Conservation (phyloP, 2,329 filamentous ascomycete genomes). For the Colletotrichum incanum region DNA sequence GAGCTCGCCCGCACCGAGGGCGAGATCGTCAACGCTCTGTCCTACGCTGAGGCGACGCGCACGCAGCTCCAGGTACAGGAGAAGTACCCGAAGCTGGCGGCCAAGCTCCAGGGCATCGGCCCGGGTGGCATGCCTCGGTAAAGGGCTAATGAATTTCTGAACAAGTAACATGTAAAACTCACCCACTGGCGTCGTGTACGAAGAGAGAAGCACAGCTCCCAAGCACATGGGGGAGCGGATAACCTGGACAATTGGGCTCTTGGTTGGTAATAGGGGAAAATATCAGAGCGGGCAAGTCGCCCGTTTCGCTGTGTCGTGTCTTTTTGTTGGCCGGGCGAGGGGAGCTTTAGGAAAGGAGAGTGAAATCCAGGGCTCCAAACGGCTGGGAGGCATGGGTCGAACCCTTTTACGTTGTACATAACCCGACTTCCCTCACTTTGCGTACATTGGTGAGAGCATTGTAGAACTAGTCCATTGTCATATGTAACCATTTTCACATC, state of each 20-base stretch:
- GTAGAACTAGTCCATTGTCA: constrained; percentile 41
- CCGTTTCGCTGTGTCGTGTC: constrained; percentile 27
- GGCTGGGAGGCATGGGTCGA: constrained; percentile 32
- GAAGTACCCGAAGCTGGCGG: constrained; percentile 86
- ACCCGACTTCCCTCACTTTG: constrained; percentile 41
- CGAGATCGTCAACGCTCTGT: constrained; percentile 96
- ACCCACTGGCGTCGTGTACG: constrained; percentile 35
- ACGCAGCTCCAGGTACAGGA: constrained; percentile 95
- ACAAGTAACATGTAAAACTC: constrained; percentile 23
- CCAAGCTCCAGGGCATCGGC: constrained; percentile 75
- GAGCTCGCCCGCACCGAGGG: constrained; percentile 95
- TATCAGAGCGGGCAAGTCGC: constrained; percentile 32
- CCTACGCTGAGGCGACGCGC: constrained; percentile 95
- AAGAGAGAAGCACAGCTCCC: constrained; percentile 35
- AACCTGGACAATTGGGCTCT: constrained; percentile 19
- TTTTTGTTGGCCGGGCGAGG: constrained; percentile 30
- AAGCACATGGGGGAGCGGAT: constrained; percentile 20
- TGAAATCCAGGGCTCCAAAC: constrained; percentile 29
- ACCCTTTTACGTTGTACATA: constrained; percentile 40
- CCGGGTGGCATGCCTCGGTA: constrained; percentile 47
- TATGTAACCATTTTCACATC: constrained; percentile 9
- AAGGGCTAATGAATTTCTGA: constrained; percentile 12
- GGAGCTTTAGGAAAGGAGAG: constrained; percentile 32
- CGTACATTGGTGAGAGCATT: constrained; percentile 42
- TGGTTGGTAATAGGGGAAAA: constrained; percentile 37